Percentiles rank a stretch among this genome's conserved stretches.
Conservation (phyloP, 768 basidiomycete species). For the Bullera alba region DNA sequence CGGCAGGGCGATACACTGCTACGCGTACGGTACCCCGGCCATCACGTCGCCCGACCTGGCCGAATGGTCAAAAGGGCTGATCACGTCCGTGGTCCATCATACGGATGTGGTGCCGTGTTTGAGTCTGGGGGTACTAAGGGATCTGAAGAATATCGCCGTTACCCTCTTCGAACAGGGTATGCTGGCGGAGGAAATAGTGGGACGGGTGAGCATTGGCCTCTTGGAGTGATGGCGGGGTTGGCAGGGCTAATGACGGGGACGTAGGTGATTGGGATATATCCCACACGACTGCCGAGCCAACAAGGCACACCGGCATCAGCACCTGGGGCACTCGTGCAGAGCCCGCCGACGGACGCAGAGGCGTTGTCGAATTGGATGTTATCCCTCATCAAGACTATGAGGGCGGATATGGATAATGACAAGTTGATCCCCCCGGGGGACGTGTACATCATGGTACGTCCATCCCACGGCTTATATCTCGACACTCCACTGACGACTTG, state of each 20-base stretch:
- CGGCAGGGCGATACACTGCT: slow-evolving; percentile 46
- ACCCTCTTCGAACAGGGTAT: slow-evolving; percentile 44
- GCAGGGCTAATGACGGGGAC: not conserved
- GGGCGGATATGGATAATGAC: slow-evolving; percentile 46
- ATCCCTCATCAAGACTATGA: slow-evolving; percentile 44
- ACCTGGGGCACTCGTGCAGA: too few relatives aligned
- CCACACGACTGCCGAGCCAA: too few relatives aligned
- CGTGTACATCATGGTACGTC: slow-evolving; percentile 41
- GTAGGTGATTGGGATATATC: slow-evolving; percentile 39
- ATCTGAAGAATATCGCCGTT: slow-evolving; percentile 47
- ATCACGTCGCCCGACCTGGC: slow-evolving; percentile 46
- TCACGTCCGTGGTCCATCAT: slow-evolving; percentile 42
- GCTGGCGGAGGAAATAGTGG: slow-evolving; percentile 47
- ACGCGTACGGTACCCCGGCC: slow-evolving; percentile 45
- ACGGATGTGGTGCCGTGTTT: slow-evolving; percentile 44
- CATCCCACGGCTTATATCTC: not conserved
- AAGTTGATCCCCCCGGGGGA: slow-evolving; percentile 46
- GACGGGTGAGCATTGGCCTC: slow-evolving; percentile 31
- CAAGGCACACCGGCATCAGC: not conserved
- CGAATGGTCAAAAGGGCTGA: slow-evolving; percentile 41
- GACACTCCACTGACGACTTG: not conserved
- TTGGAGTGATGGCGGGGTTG: too few relatives aligned
- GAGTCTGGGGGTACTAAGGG: slow-evolving; percentile 39
- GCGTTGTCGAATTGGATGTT: slow-evolving; percentile 43
- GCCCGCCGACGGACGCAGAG: slow-evolving; percentile 26